Base-by-base conservation (phyloP, 768 basidiomycete genomes). In the Strobilomyces dryophilus region DNA sequence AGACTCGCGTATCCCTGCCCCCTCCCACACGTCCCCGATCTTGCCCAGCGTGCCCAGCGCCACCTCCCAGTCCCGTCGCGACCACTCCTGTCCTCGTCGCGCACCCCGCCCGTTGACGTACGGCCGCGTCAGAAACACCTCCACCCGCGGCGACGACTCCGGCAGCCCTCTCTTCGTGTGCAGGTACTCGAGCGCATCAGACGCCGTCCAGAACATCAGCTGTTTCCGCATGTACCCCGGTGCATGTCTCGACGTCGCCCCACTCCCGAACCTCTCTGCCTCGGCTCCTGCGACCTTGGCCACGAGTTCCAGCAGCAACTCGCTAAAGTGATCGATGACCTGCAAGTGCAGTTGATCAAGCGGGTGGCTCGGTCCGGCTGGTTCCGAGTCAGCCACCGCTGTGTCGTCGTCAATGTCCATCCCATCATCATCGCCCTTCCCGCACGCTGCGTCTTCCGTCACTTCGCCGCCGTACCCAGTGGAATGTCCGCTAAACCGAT, bases 41-140 rank as follows among this genome's bases (percentile, higher is more conserved):
- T 62, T 64, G 31, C 64, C 68, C 62, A 92, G 60, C 46, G 72
- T 74, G 8, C 60, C 59, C 52, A 86, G 64, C 27, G 72, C 79
- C 12, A 77, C 72, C 57, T 77, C 72, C 89, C 89, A 92, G 60
- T 84, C 86, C 47, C 75, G 71, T 43, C 79, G 73, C 12, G 84
- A 75, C 88, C 88, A 92, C 57, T 91, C 86, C 61, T 82, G 79
- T 2, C 89, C 89, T n/a, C 79, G 70, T 43, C 87, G 77, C 15
- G 79, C 79, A 0, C 85, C 86, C 27, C 54, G 67, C 20, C 70
- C 71, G 34, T 69, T 9, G 8, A 8, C 64, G 55, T 79, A 75
- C 39, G 82, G 76, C 44, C 70, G 70, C 49, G 67, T 75, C 48
- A 84, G 67, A 64, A 87, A 87, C 32, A 73, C 70, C 26, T 76